These are phyloP conservation scores for Fagopyrum homotropicum DNA, from an alignment of 148 eudicot species.

Conservation along the genomic window DNA sequence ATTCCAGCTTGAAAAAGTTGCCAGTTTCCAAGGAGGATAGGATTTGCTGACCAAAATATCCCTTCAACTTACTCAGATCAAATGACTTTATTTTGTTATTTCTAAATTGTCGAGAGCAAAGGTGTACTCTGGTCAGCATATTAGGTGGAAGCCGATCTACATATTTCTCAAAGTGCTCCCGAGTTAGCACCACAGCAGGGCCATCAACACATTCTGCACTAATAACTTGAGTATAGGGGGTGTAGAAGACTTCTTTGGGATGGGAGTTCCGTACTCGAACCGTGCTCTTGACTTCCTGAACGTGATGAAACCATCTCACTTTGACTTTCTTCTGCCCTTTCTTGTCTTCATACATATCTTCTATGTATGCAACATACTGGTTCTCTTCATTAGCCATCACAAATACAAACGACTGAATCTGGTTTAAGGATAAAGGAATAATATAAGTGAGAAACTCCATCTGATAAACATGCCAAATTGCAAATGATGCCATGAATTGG, in stretches of 20 bases:
- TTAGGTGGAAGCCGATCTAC: slow-evolving; percentile 45
- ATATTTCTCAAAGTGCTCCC: slow-evolving; percentile 76
- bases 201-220: slow-evolving; percentile 97
- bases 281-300: slow-evolving; percentile 72
- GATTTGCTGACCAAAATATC: slow-evolving; percentile 72
- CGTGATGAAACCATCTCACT: slow-evolving; percentile 96
- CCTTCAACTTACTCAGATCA: slow-evolving; percentile 74
- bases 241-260: slow-evolving; percentile 90
- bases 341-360: slow-evolving; percentile 96
- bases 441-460: background rate
- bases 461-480: too few relatives aligned
- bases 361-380: slow-evolving; percentile 80
- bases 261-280: slow-evolving; percentile 59
- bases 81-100: slow-evolving; percentile 76
- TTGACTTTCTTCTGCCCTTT: slow-evolving; percentile 92
- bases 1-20: slow-evolving; percentile 24
- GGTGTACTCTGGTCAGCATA: slow-evolving; percentile 53
- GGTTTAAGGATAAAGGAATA: slow-evolving; percentile 9
- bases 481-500: too few relatives aligned
- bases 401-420: slow-evolving; percentile 86
- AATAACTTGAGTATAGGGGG: slow-evolving; percentile 84
- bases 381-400: slow-evolving; percentile 95
- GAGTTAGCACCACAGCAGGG: slow-evolving; percentile 80
- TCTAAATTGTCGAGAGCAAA: slow-evolving; percentile 80
- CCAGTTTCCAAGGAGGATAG: slow-evolving; percentile 69